Conservation (phyloP, 805 yeast species). For the Saccharomycopsis sp. region DNA sequence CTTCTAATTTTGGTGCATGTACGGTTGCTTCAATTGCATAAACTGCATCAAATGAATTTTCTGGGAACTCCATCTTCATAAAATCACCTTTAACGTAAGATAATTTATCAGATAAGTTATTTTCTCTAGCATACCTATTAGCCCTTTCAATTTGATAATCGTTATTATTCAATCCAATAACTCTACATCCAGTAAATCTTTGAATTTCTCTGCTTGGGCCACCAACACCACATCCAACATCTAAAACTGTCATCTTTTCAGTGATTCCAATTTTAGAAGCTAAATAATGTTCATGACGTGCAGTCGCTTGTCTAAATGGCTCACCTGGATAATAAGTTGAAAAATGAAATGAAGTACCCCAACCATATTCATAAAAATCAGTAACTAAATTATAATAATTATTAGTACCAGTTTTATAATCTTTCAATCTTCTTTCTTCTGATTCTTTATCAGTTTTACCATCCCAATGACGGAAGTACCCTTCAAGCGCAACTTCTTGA, state of each 20-base stretch:
- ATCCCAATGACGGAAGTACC: slow-evolving; percentile 96
- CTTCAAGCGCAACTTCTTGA: slow-evolving; percentile 74
- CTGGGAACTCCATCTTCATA: slow-evolving; percentile 97
- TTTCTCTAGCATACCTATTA: slow-evolving; percentile 63
- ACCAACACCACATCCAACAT: slow-evolving; percentile 99
- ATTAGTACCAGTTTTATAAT: slow-evolving; percentile 86
- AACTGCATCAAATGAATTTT: slow-evolving; percentile 87
- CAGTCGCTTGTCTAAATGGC: slow-evolving; percentile 87
- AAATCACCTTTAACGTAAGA: slow-evolving; percentile 93
- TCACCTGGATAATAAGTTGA: slow-evolving; percentile 92
- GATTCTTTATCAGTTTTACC: slow-evolving; percentile 73
- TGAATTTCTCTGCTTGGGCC: slow-evolving; percentile 97
- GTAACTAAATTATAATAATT: slow-evolving; percentile 96
- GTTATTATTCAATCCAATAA: slow-evolving; percentile 92
- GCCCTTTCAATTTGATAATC: slow-evolving; percentile 96
- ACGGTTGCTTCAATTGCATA: slow-evolving; percentile 98
- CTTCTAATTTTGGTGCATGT: slow-evolving; percentile 94
- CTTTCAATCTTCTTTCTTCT: slow-evolving; percentile 65
- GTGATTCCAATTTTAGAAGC: slow-evolving; percentile 79
- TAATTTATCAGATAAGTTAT: slow-evolving; percentile 64
- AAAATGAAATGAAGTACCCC: slow-evolving; percentile 99
- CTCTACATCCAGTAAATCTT: slow-evolving; percentile 79
- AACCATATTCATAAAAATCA: slow-evolving; percentile 97
- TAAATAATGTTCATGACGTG: slow-evolving; percentile 93
- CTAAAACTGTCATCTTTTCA: slow-evolving; percentile 81